phyloP scores from a whole-genome alignment of 192 early-diverging fungal genomes.

The Entophlyctis luteolus region DNA sequence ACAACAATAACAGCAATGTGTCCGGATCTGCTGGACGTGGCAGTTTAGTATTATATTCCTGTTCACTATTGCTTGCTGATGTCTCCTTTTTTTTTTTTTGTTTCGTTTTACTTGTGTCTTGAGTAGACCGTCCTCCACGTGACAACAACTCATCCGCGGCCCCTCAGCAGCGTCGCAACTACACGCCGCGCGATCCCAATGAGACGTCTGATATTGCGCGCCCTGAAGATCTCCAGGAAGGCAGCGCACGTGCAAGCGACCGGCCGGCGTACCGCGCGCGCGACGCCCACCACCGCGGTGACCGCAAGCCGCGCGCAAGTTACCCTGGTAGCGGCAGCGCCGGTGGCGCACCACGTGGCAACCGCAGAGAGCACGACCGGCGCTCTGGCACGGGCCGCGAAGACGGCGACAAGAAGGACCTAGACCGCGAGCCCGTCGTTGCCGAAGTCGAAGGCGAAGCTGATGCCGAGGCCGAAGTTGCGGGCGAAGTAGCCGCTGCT shows the following conservation, averaged over 20 bases:
- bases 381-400: conserved; percentile 73
- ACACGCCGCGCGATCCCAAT: conserved; percentile 25
- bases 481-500: conserved; percentile 35
- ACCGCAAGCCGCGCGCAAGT: conserved; percentile 1
- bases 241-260: not conserved
- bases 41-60: conserved; percentile 8
- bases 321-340: not conserved
- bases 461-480: conserved; percentile 39
- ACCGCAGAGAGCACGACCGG: conserved; percentile 72
- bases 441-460: conserved; percentile 53
- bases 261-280: conserved; percentile 4
- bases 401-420: conserved; percentile 89
- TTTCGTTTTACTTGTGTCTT: not conserved
- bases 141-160: not conserved
- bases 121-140: not conserved
- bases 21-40: conserved; percentile 24
- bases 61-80: no score
- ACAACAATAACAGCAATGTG: not conserved
- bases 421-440: conserved; percentile 59
- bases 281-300: conserved; percentile 33
- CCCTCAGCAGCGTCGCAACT: conserved; percentile 20
- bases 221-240: not conserved
- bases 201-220: conserved; percentile 31
- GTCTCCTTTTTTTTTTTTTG: not conserved
- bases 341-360: conserved; percentile 54